Percentiles rank a stretch among this genome's conserved stretches.
phyloP scores from a whole-genome alignment of 306 rosid species.

The Comarum palustre region DNA sequence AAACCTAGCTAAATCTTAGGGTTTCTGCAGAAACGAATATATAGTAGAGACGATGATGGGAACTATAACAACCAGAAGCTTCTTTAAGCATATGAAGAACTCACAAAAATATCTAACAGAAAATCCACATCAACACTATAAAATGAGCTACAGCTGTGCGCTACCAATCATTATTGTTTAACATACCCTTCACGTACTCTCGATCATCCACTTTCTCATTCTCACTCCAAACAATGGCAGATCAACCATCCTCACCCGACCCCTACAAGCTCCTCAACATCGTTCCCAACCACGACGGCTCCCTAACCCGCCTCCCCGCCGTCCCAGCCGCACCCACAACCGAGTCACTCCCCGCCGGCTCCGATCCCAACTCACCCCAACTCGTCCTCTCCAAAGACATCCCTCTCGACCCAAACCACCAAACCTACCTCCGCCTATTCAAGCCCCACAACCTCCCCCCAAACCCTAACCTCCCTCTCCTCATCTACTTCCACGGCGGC shows the following conservation, averaged over 20 bases:
- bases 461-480: slow-evolving; percentile 32
- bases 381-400: slow-evolving; percentile 49
- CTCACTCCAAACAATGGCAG: too few species aligned
- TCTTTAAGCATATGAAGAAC: too few species aligned
- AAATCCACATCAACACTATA: too few species aligned
- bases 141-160: too few species aligned
- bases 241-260: slow-evolving; percentile 13
- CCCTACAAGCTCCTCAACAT: slow-evolving; percentile 45
- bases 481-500: slow-evolving; percentile 76
- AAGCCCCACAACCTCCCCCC: slow-evolving; percentile 45
- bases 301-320: slow-evolving; percentile 40
- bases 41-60: too few species aligned
- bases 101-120: too few species aligned
- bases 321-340: slow-evolving; percentile 33
- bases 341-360: not conserved
- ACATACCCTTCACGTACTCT: too few species aligned
- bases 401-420: slow-evolving; percentile 40
- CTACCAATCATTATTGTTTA: too few species aligned
- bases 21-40: too few species aligned
- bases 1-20: too few species aligned
- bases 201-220: too few species aligned
- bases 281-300: slow-evolving; percentile 56
- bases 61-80: too few species aligned
- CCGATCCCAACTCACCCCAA: slow-evolving; percentile 16
- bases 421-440: slow-evolving; percentile 62